phyloP scores from a whole-genome alignment of 352 stramenopile species.

The Pythium chondricola region DNA sequence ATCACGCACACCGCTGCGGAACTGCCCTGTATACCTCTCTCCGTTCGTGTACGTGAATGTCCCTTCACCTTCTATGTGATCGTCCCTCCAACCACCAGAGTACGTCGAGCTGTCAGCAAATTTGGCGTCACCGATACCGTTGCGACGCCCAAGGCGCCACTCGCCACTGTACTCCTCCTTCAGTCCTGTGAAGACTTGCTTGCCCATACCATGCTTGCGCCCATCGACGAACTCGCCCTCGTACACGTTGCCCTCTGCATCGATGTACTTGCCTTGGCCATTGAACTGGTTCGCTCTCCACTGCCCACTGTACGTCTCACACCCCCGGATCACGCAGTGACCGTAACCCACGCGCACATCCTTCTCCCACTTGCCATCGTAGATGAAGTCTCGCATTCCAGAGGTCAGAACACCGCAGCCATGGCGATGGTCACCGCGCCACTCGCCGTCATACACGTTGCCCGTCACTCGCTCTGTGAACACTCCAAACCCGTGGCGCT shows the following conservation, averaged over 20 bases:
- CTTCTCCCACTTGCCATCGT: slow-evolving; percentile 64
- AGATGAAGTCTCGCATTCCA: slow-evolving; percentile 74
- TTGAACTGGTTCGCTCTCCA: slow-evolving; percentile 77
- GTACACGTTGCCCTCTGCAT: slow-evolving; percentile 75
- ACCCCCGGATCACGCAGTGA: slow-evolving; percentile 68
- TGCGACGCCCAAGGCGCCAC: slow-evolving; percentile 44
- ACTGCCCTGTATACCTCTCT: slow-evolving; percentile 72
- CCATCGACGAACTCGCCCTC: slow-evolving; percentile 73
- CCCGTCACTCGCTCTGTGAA: slow-evolving; percentile 57
- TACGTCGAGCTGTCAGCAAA: slow-evolving; percentile 54
- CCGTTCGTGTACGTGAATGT: slow-evolving; percentile 44
- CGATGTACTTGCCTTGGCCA: slow-evolving; percentile 69
- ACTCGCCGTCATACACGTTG: slow-evolving; percentile 71
- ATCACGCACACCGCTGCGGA: slow-evolving; percentile 41
- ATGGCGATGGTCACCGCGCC: slow-evolving; percentile 47
- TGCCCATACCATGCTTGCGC: slow-evolving; percentile 73
- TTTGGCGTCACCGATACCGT: slow-evolving; percentile 49
- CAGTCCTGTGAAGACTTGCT: slow-evolving; percentile 20
- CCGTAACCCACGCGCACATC: slow-evolving; percentile 59
- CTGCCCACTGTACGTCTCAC: slow-evolving; percentile 68
- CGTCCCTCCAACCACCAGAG: slow-evolving; percentile 46
- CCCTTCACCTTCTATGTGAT: slow-evolving; percentile 56
- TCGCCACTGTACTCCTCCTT: slow-evolving; percentile 59
- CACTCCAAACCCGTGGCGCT: slow-evolving; percentile 48
- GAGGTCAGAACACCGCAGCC: slow-evolving; percentile 63